These are phyloP conservation scores for Dimargaris cristalligena DNA, from an alignment of 192 early-diverging fungal genomes.

Conservation along the genomic window DNA sequence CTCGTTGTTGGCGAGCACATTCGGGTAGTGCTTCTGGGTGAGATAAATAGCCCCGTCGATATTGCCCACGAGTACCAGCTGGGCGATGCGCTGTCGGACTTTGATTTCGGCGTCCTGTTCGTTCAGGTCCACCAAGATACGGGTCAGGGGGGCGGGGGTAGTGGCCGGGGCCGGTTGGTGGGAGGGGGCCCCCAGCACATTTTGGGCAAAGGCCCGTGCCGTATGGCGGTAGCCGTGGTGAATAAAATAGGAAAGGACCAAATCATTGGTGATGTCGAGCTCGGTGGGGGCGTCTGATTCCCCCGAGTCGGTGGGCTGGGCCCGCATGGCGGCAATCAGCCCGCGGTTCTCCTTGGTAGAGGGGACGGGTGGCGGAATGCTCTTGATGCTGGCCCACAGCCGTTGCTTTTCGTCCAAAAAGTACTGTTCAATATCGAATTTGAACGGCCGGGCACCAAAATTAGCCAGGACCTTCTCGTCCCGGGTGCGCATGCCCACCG, in stretches of 20 bases:
- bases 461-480: constrained; percentile 37
- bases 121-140: constrained; percentile 16
- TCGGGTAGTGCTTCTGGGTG: constrained; percentile 48
- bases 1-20: constrained; percentile 38
- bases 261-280: constrained; percentile 23
- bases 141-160: constrained; percentile 11
- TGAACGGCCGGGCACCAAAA: constrained; percentile 40
- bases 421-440: constrained; percentile 34
- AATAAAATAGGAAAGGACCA: constrained; percentile 67
- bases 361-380: constrained; percentile 2
- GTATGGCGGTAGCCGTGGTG: constrained; percentile 70
- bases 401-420: constrained; percentile 9
- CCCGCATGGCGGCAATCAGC: not conserved
- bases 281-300: constrained; percentile 7
- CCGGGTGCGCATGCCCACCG: constrained; percentile 39
- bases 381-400: constrained; percentile 6
- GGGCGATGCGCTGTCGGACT: constrained; percentile 28
- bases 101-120: constrained; percentile 19
- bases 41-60: constrained; percentile 57
- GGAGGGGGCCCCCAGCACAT: constrained; percentile 16
- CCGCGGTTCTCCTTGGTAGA: not conserved
- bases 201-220: constrained; percentile 44
- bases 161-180: not conserved
- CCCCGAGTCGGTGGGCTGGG: not conserved
- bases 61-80: constrained; percentile 46